Conservation (phyloP, 768 basidiomycete species). For the Rhizopogon vesiculosus region DNA sequence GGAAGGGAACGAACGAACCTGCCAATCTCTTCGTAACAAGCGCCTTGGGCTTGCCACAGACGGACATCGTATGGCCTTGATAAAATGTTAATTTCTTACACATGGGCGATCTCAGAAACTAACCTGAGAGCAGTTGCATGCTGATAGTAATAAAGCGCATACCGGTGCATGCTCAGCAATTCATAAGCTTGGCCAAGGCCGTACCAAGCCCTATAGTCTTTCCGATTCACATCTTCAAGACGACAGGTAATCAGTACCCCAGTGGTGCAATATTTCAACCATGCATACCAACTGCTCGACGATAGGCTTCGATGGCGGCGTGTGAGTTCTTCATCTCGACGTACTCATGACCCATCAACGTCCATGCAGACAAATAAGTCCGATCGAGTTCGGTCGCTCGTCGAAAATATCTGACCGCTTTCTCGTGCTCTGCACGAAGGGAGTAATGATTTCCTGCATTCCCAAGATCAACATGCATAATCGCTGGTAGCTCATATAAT, state of each 20-base stretch:
- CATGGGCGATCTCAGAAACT: conserved; percentile 6
- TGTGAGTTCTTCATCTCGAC: conserved; percentile 99
- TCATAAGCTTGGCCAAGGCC: conserved; percentile 98
- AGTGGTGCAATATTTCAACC: neutral
- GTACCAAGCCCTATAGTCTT: conserved; percentile 98
- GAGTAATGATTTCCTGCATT: conserved; percentile 95
- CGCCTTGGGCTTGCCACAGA: conserved; percentile 92
- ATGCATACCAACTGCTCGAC: conserved; percentile 85
- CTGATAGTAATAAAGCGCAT: conserved; percentile 95
- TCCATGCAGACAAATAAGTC: conserved; percentile 96
- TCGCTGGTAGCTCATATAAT: neutral
- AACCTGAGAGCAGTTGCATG: conserved; percentile 90
- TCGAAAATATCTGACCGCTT: conserved; percentile 93
- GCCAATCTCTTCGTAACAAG: conserved; percentile 90
- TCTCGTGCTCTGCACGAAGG: conserved; percentile 87
- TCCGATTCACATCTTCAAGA: conserved; percentile 83
- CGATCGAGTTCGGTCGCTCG: conserved; percentile 93
- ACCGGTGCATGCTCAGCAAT: conserved; percentile 93
- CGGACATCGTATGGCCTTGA: conserved; percentile 90
- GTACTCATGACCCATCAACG: conserved; percentile 97
- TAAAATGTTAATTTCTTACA: neutral
- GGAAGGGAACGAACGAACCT: conserved; percentile 41
- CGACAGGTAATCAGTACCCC: neutral
- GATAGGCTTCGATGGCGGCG: conserved; percentile 96
- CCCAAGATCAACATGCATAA: neutral